Conservation (phyloP, 768 basidiomycete species). For the Naematelia encephala region DNA sequence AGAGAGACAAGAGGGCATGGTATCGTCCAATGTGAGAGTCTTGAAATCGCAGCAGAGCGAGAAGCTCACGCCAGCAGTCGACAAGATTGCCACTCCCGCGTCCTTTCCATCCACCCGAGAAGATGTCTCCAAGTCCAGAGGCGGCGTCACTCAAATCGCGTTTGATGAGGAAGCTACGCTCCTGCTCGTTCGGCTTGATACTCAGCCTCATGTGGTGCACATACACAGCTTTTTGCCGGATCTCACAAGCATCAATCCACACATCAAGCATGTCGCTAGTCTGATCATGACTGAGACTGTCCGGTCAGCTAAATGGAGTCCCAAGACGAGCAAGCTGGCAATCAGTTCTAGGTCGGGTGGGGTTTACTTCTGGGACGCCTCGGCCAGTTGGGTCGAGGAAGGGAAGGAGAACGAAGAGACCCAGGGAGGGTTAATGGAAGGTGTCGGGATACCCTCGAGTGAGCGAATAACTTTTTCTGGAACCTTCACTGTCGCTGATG, state of each 20-base stretch:
- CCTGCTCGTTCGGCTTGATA: conserved; percentile 60
- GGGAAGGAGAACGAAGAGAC: conserved; percentile 52
- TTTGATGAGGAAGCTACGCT: conserved; percentile 77
- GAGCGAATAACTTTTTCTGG: conserved; percentile 48
- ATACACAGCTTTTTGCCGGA: conserved; percentile 70
- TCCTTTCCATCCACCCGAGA: conserved; percentile 52
- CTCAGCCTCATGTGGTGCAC: conserved; percentile 60
- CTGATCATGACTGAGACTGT: conserved; percentile 66
- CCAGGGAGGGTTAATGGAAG: conserved; percentile 66
- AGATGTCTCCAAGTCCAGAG: conserved; percentile 59
- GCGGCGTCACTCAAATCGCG: conserved; percentile 67
- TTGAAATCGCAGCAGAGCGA: not conserved
- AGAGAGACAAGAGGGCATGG: conserved; percentile 78
- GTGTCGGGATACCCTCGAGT: conserved; percentile 84
- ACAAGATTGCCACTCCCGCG: conserved; percentile 16
- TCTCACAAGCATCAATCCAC: conserved; percentile 51
- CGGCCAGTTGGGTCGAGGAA: conserved; percentile 43
- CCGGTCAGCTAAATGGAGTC: conserved; percentile 73
- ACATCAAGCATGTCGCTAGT: conserved; percentile 22
- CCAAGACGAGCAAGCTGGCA: conserved; percentile 42
- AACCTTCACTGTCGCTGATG: conserved; percentile 1
- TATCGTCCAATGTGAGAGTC: conserved; percentile 74
- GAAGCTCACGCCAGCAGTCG: conserved; percentile 21
- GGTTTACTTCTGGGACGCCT: conserved; percentile 46
- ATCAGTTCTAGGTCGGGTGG: conserved; percentile 17